Evolutionary conservation across 2,329 filamentous ascomycete species (phyloP).

Genomic region (Fusarium ambrosium): DNA sequence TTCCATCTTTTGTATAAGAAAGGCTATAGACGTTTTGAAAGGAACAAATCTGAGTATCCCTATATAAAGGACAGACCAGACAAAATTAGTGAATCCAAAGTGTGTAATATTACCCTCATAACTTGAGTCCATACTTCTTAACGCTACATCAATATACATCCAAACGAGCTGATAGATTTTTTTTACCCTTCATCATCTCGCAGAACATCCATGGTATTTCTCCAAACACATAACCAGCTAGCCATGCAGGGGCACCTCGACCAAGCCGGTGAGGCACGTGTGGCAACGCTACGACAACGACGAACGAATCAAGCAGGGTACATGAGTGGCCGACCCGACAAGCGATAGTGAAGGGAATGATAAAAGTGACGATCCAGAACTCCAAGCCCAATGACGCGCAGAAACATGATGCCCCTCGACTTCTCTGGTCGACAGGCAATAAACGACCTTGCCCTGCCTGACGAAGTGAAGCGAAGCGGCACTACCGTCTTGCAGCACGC

Average conservation of each 20-base stretch:
- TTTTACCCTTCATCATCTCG: constrained; percentile 11
- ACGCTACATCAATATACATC: constrained; percentile 16
- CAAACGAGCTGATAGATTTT: constrained; percentile 8
- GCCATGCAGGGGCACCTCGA: constrained; percentile 5
- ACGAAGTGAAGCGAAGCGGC: constrained; percentile 6
- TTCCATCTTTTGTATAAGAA: not conserved
- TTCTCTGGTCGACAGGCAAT: constrained; percentile 12
- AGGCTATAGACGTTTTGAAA: not conserved
- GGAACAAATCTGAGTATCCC: not conserved
- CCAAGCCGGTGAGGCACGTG: constrained; percentile 6
- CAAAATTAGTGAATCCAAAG: not conserved
- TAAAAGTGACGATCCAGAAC: constrained; percentile 38
- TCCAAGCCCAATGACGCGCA: constrained; percentile 40
- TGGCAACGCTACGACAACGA: constrained; percentile 19
- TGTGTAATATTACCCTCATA: constrained; percentile 6
- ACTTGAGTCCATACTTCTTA: constrained; percentile 6
- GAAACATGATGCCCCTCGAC: constrained; percentile 23
- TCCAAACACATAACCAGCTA: constrained; percentile 24
- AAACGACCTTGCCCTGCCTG: constrained; percentile 12
- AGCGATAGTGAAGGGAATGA: constrained; percentile 23
- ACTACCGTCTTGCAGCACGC: constrained; percentile 53
- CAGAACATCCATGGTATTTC: constrained; percentile 37
- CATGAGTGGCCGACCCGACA: constrained; percentile 20
- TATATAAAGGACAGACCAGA: not conserved
- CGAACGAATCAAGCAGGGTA: constrained; percentile 33